Conservation (phyloP, 1,284 basidiomycete genomes). For the Phellopilus nigrolimitatus region DNA sequence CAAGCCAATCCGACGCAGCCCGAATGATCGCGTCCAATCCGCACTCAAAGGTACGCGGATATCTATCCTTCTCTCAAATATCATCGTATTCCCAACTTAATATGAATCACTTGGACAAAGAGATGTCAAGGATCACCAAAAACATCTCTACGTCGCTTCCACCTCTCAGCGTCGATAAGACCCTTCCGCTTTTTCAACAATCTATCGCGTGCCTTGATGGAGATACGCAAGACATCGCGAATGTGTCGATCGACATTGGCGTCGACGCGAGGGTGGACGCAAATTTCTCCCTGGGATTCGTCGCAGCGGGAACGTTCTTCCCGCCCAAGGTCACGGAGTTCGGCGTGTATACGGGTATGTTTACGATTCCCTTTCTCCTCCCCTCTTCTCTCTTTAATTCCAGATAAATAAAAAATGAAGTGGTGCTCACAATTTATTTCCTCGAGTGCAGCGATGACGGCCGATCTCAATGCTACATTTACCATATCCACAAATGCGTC, state of each 20-base stretch:
- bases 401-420: too few species aligned
- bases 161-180: constrained; percentile 31
- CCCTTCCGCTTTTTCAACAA: constrained; percentile 38
- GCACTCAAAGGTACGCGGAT: not conserved
- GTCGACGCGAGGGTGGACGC: constrained; percentile 38
- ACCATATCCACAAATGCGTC: constrained; percentile 32
- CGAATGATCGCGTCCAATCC: not conserved
- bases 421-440: not conserved
- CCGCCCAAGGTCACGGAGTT: constrained; percentile 35
- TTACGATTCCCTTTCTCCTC: constrained; percentile 5
- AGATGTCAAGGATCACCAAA: constrained; percentile 24
- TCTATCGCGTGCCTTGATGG: constrained; percentile 36
- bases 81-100: not conserved
- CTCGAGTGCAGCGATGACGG: constrained; percentile 22
- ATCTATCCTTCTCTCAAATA: not conserved
- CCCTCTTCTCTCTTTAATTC: not conserved
- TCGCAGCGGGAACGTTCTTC: constrained; percentile 37
- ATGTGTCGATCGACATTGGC: constrained; percentile 34
- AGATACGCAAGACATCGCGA: constrained; percentile 19
- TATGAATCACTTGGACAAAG: constrained; percentile 18
- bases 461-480: constrained; percentile 31
- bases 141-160: constrained; percentile 26
- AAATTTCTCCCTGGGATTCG: constrained; percentile 36
- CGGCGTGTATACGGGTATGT: constrained; percentile 28
- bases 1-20: not conserved